Conservation (phyloP, 768 basidiomycete genomes). For the Tricholoma sp. region DNA sequence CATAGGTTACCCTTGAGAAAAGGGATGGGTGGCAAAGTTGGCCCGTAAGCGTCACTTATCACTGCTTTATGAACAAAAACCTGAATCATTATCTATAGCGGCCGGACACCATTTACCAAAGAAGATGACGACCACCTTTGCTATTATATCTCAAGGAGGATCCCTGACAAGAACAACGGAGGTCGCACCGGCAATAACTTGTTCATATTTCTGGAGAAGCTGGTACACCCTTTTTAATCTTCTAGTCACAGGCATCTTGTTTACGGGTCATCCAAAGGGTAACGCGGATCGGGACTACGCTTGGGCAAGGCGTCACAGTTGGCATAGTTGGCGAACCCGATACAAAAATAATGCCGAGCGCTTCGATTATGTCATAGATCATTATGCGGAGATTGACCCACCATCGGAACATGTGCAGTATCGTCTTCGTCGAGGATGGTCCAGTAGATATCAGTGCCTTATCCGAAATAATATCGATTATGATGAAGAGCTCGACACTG, state of each 20-base stretch:
- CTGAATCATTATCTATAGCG: not conserved
- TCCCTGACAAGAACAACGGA: constrained; percentile 31
- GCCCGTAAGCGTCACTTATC: not conserved
- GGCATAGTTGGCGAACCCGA: constrained; percentile 42
- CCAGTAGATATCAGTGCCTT: not conserved
- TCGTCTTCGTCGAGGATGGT: constrained; percentile 17
- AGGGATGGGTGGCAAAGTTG: constrained; percentile 16
- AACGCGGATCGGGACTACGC: constrained; percentile 15
- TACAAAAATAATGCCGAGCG: constrained; percentile 33
- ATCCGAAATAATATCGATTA: not conserved
- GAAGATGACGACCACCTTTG: constrained; percentile 36
- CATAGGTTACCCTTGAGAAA: constrained; percentile 5
- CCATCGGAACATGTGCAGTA: constrained; percentile 23
- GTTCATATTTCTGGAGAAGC: constrained; percentile 24
- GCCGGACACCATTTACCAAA: constrained; percentile 27
- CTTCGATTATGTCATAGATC: constrained; percentile 32
- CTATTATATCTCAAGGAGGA: constrained; percentile 27
- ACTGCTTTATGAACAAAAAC: not conserved
- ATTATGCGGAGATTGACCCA: constrained; percentile 18
- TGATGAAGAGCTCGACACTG: not conserved
- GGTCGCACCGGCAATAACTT: constrained; percentile 34
- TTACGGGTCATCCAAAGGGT: constrained; percentile 12
- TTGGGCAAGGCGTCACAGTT: constrained; percentile 40
- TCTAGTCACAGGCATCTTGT: not conserved
- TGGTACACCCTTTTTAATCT: constrained; percentile 19